Evolutionary conservation across 495 filamentous ascomycete species (phyloP), one percentile per base, ranked within the genome.

Genomic region (Durotheca rogersii): DNA sequence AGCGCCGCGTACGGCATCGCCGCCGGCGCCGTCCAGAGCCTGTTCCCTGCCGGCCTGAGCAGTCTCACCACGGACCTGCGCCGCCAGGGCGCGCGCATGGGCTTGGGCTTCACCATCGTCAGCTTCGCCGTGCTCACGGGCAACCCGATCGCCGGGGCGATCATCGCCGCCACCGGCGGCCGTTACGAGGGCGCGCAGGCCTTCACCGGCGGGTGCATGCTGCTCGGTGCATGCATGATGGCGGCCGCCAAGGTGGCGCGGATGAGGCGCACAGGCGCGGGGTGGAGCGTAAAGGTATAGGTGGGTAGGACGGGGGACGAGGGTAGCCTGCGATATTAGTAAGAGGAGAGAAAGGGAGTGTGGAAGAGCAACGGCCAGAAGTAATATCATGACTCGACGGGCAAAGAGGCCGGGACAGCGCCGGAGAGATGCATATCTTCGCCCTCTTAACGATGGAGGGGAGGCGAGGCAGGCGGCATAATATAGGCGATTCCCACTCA

Each of bases 21-120:
- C 7, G 82, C 76, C 0, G 83, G 82, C 0, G 82, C 79, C 1
- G 80, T 94, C 41, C 86, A 90, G 69, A 81, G 79, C 5, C 66
- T 88, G 36, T 83, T 81, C 49, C 90, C 67, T 66, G 86, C 74
- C 63, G 81, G 34, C 29, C 82, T 61, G 80, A 83, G 67, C 72
- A 83, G 20, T 68, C 75, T 62, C 74, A 81, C 51, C 51, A 86
- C 51, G 1, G 84, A 93, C 57, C 49, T 84, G 58, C 75, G 77
- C 19, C 89, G 87, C 64, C 73, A 77, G 15, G 86, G 89, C 0
- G 79, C 82, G 41, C 74, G 87, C 10, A 84, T 89, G 75, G 90
- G 88, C 4, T 90, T 93, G 86, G 77, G 84, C 18, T 85, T 93
- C 48, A 83, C 79, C n/a, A 81, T 90, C 31, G 77, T 85, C 9